phyloP scores from a whole-genome alignment of 768 basidiomycete species.

The Tulasnella sp. region DNA sequence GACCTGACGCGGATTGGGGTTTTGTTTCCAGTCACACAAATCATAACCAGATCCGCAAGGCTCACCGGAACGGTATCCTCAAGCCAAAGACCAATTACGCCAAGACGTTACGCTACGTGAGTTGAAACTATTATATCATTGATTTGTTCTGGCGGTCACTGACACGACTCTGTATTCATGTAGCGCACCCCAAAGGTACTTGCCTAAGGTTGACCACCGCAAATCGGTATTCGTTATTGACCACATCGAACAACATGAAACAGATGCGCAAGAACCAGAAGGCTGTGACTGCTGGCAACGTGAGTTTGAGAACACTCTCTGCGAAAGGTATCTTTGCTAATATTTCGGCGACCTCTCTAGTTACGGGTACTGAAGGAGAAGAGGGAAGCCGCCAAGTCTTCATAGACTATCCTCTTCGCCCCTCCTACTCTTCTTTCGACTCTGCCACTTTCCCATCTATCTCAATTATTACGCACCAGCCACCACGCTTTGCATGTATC shows the following conservation, averaged over 20 bases:
- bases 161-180: background rate
- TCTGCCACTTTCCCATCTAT: background rate
- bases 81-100: constrained; percentile 60
- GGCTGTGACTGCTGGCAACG: constrained; percentile 62
- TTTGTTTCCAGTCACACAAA: constrained; percentile 57
- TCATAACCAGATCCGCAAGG: constrained; percentile 72
- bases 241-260: constrained; percentile 3
- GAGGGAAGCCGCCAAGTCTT: background rate
- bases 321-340: constrained; percentile 6
- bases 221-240: background rate
- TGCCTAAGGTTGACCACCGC: background rate
- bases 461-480: background rate
- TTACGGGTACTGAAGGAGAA: constrained; percentile 9
- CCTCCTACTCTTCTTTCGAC: background rate
- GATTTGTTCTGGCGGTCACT: background rate
- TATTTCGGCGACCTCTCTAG: constrained; percentile 21
- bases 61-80: constrained; percentile 97
- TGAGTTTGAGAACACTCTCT: constrained; percentile 28
- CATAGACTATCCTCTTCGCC: background rate
- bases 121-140: constrained; percentile 28
- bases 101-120: constrained; percentile 82
- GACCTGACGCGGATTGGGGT: constrained; percentile 14
- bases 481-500: background rate
- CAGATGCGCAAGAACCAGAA: constrained; percentile 81
- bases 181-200: constrained; percentile 7